Conservation (phyloP, 257 asterid species). For the Solanum piurae region DNA sequence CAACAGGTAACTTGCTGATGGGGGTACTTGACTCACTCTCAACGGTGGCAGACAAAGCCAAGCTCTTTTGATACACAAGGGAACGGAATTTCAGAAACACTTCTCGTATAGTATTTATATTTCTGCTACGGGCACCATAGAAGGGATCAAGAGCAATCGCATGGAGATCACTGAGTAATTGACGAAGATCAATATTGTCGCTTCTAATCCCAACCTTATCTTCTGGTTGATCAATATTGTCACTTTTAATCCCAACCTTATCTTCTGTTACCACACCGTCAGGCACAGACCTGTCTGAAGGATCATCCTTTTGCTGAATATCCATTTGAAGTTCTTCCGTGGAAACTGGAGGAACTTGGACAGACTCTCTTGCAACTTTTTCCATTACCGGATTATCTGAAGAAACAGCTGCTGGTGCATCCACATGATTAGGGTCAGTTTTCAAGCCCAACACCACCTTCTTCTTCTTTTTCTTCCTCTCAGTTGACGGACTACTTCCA, state of each 20-base stretch:
- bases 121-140: constrained; percentile 28
- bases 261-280: constrained; percentile 2
- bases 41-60: constrained; percentile 22
- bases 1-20: constrained; percentile 9
- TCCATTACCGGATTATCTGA: constrained; percentile 12
- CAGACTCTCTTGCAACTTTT: constrained; percentile 11
- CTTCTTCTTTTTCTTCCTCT: constrained; percentile 44
- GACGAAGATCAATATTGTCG: constrained; percentile 20
- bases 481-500: constrained; percentile 23
- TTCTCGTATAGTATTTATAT: constrained; percentile 21
- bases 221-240: not conserved
- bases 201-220: constrained; percentile 11
- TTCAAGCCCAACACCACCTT: constrained; percentile 26
- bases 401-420: constrained; percentile 19
- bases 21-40: constrained; percentile 43
- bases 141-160: constrained; percentile 72
- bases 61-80: constrained; percentile 78
- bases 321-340: constrained; percentile 14
- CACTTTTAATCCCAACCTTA: too few relatives aligned
- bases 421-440: constrained; percentile 10
- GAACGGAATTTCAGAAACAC: constrained; percentile 61
- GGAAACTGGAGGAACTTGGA: constrained; percentile 9
- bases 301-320: constrained; percentile 7
- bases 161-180: constrained; percentile 43
- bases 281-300: constrained; percentile 3